Conservation (phyloP, 176 grass and related monocot species). For the Carex kokanica region DNA sequence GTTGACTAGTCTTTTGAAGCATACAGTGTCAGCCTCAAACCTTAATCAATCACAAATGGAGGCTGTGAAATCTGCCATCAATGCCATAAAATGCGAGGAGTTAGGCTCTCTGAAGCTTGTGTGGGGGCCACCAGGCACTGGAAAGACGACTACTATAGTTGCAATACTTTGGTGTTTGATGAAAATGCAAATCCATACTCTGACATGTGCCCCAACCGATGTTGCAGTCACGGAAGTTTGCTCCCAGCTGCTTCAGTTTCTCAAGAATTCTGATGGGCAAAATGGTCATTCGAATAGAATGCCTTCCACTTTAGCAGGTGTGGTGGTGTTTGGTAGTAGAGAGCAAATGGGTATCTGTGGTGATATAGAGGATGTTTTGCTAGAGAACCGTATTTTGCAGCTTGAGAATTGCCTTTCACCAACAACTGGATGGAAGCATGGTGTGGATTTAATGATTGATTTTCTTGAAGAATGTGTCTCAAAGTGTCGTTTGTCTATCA, state of each 20-base stretch:
- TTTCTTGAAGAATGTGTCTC: slow-evolving; percentile 28
- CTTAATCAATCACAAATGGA: slow-evolving; percentile 40
- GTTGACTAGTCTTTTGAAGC: not conserved
- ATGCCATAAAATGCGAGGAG: not conserved
- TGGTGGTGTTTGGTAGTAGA: slow-evolving; percentile 43
- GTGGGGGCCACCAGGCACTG: slow-evolving; percentile 53
- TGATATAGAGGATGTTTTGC: slow-evolving; percentile 31
- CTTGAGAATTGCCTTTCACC: slow-evolving; percentile 64
- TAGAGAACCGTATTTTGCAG: slow-evolving; percentile 41
- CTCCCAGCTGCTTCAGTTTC: slow-evolving; percentile 22
- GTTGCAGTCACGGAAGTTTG: slow-evolving; percentile 28
- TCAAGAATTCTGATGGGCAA: not conserved
- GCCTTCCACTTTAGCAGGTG: slow-evolving; percentile 35
- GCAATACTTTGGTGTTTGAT: slow-evolving; percentile 34
- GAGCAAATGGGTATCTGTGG: slow-evolving; percentile 21
- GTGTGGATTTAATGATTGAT: slow-evolving; percentile 10
- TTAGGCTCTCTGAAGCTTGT: slow-evolving; percentile 39
- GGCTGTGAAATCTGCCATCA: slow-evolving; percentile 33
- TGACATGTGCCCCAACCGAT: slow-evolving; percentile 45
- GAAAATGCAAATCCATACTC: slow-evolving; percentile 12
- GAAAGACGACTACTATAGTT: slow-evolving; percentile 47
- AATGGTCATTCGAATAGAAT: slow-evolving; percentile 11
- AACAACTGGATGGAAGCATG: slow-evolving; percentile 46
- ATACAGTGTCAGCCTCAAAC: slow-evolving; percentile 14
- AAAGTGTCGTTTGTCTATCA: slow-evolving; percentile 8